A percentile compares a stretch with the other conserved stretches of the same genome.
Conservation (phyloP, 2,329 filamentous ascomycete species). For the Colletotrichum horii region DNA sequence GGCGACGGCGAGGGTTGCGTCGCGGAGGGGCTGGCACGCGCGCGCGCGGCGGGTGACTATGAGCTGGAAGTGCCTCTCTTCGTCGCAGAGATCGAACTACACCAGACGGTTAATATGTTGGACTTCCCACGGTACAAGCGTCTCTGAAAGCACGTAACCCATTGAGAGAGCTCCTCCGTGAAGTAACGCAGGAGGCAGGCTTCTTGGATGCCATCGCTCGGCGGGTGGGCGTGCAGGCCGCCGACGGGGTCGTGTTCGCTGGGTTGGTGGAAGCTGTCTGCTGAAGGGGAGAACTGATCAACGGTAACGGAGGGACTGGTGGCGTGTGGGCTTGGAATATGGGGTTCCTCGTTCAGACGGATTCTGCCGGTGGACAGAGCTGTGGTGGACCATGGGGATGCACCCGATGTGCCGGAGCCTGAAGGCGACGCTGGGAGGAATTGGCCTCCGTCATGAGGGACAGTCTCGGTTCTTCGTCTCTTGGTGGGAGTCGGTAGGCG, state of each 20-base stretch:
- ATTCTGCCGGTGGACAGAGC: not conserved
- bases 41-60: constrained; percentile 39
- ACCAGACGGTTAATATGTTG: not conserved
- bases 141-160: constrained; percentile 29
- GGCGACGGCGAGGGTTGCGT: constrained; percentile 45
- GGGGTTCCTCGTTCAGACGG: not conserved
- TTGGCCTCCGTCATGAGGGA: not conserved
- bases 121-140: not conserved
- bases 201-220: constrained; percentile 32
- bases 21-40: constrained; percentile 40
- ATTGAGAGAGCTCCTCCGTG: constrained; percentile 43
- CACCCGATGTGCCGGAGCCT: not conserved
- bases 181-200: constrained; percentile 44
- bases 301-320: not conserved
- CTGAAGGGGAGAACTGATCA: constrained; percentile 1
- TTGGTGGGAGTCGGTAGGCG: not conserved
- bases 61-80: constrained; percentile 43
- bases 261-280: not conserved
- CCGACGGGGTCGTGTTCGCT: not conserved
- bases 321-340: constrained; percentile 6
- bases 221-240: not conserved
- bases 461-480: not conserved
- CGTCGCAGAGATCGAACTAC: constrained; percentile 46
- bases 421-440: constrained; percentile 1
- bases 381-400: not conserved